Percentiles rank a stretch among this genome's conserved stretches.
Conservation (phyloP, 1,284 basidiomycete genomes). For the Pisolithus thermaeus region DNA sequence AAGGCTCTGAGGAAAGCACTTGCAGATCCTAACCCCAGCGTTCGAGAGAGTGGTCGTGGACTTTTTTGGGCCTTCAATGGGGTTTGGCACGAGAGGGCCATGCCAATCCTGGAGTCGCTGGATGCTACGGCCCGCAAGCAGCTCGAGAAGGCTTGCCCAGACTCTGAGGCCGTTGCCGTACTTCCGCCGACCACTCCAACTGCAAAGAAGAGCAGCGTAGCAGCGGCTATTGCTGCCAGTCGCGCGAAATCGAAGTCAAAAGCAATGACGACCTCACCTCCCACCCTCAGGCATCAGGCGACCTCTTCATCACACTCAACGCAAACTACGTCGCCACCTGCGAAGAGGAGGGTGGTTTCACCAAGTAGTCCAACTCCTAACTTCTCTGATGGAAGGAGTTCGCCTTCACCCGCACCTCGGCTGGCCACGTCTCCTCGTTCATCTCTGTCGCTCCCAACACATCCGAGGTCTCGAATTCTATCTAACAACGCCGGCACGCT, state of each 20-base stretch:
- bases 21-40: conserved; percentile 74
- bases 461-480: conserved; percentile 41
- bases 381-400: conserved; percentile 29
- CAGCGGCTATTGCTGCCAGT: conserved; percentile 78
- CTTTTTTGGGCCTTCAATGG: conserved; percentile 80
- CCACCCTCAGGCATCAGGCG: conserved; percentile 69
- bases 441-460: conserved; percentile 36
- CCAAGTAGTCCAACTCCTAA: conserved; percentile 31
- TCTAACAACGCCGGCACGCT: conserved; percentile 33
- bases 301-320: conserved; percentile 54
- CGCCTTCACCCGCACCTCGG: conserved; percentile 36
- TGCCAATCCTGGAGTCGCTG: conserved; percentile 58
- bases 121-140: conserved; percentile 75
- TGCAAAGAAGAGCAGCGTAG: conserved; percentile 69
- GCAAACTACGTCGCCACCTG: conserved; percentile 39
- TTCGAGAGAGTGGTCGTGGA: conserved; percentile 68
- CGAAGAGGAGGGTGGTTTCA: conserved; percentile 37
- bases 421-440: conserved; percentile 35
- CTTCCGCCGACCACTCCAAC: conserved; percentile 45
- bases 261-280: conserved; percentile 74
- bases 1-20: conserved; percentile 69
- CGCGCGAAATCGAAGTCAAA: conserved; percentile 80
- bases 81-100: conserved; percentile 70
- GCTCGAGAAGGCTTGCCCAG: conserved; percentile 78
- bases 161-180: conserved; percentile 38